Base-by-base conservation (phyloP, 768 basidiomycete species). In the Phaeotremella skinneri region DNA sequence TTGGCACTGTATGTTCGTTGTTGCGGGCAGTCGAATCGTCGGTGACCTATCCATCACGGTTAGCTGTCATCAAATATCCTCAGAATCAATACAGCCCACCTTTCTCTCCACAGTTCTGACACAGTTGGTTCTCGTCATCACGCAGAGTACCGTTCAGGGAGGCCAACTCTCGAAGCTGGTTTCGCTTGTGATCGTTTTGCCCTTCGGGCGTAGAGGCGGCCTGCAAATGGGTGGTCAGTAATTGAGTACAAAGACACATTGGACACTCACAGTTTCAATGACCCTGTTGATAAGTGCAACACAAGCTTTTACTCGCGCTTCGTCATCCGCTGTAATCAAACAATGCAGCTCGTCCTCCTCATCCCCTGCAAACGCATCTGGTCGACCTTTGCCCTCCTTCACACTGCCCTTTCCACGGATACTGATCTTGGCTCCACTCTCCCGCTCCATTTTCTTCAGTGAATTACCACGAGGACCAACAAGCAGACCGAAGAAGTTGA, bases 291-390 rank as follows among this genome's bases (percentile, higher is more conserved):
- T 99, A 83, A 98, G 82, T 72, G 83, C 89, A 30, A 98, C 96
- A 76, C 96, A 99, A 13, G 82, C 80, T 67, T 84, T 81, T 64
- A 99, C 96, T 78, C 94, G 94, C 39, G 91, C 91, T 55, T 93
- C 89, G 47, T 86, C 80, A 56, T 99, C 96, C 76, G 85, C 93
- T 76, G 90, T 87, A 74, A 99, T 87, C 56, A 98, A 85, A 81
- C 96, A 98, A 78, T 99, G 96, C 61, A 99, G 84, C 79, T 98
- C 96, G 79, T 99, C 96, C 78, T 98, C 93, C 70, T 92, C 91
- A 76, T 99, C 96, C 70, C 91, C 91, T 16, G 91, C 90, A 73
- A 83, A 93, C 72, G 90, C 90, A 77, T 94, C 93, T 52, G 91
- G 90, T 64, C 93, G 83, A 43, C 90, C 90, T 79, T 99, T 99